Percentiles rank a stretch among this genome's conserved stretches.
Conservation (phyloP, 768 basidiomycete species). For the Tubosaeta brunneosetosa region DNA sequence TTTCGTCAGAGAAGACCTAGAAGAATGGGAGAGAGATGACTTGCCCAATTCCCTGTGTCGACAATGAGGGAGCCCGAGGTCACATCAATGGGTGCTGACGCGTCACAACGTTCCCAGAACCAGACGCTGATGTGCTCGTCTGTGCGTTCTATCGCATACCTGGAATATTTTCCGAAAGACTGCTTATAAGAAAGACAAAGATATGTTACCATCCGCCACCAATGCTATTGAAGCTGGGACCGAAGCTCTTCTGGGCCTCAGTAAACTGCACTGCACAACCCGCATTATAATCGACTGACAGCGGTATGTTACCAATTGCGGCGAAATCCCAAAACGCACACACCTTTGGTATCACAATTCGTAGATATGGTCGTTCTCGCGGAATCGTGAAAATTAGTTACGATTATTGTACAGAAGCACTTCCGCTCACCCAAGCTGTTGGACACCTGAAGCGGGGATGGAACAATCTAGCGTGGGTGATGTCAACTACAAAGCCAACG, state of each 20-base stretch:
- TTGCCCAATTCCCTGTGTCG: constrained; percentile 24
- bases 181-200: neutral
- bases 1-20: neutral
- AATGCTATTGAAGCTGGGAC: constrained; percentile 28
- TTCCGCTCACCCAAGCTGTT: constrained; percentile 21
- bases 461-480: constrained; percentile 18
- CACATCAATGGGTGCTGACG: constrained; percentile 33
- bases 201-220: constrained; percentile 38
- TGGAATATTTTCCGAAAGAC: neutral
- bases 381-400: neutral
- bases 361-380: constrained; percentile 20
- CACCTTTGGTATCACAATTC: constrained; percentile 23
- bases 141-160: constrained; percentile 39
- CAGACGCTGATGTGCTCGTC: constrained; percentile 33
- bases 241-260: constrained; percentile 23
- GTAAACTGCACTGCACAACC: constrained; percentile 36
- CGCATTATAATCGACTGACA: constrained; percentile 26
- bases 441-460: constrained; percentile 21
- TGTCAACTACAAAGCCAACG: neutral
- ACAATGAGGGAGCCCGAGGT: constrained; percentile 15
- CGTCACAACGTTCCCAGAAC: constrained; percentile 37
- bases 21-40: neutral
- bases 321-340: neutral
- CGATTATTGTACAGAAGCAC: neutral
- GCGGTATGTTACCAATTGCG: neutral